Evolutionary conservation across 2,329 filamentous ascomycete genomes (phyloP), one percentile per base, ranked within the genome.

Genomic region (Lecanicillium sp.): DNA sequence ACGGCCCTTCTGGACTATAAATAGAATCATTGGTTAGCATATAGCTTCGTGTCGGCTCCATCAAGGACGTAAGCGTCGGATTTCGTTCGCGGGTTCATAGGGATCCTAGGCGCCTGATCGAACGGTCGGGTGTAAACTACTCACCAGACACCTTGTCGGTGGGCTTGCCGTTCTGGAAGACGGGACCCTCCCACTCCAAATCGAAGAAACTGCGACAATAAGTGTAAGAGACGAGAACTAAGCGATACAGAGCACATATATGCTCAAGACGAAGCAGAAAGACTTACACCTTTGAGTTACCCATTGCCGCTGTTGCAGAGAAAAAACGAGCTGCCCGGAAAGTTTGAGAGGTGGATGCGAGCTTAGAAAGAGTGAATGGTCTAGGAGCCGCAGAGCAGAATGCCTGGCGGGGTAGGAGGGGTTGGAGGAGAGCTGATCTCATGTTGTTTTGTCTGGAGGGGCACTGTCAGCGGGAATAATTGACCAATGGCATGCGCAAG

Each of bases 291-390:
- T 82, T 79, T 63, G 77, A 67, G 59, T 72, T 68, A 46, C 51
- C 44, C 87, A 94, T 95, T 65, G 74, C 81, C 72, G 75, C 68
- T 57, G 81, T 66, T 62, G 84, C 71, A 45, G 64, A 68, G 54
- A 71, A 74, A 54, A 64, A 68, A 52, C 68, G 62, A 48, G 59
- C 47, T 36, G 55, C 44, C 52, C 43, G 49, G 50, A 61, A 60
- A 54, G 59, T 58, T 54, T 58, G 57, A 49, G 63, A 56, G 49
- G 60, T 62, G 53, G 59, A 55, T 52, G 60, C 56, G 56, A 65
- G 59, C 58, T 62, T 58, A 54, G 58, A 52, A 54, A 62, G 58
- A 52, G 53, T 55, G 53, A 60, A 64, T 60, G 61, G 56, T 63
- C 54, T 61, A 39, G 54, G 53, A 44, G 58, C 49, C 52, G 54